Evolutionary conservation across 2,329 filamentous ascomycete genomes (phyloP).

Genomic region (Paecilomyces sp.): DNA sequence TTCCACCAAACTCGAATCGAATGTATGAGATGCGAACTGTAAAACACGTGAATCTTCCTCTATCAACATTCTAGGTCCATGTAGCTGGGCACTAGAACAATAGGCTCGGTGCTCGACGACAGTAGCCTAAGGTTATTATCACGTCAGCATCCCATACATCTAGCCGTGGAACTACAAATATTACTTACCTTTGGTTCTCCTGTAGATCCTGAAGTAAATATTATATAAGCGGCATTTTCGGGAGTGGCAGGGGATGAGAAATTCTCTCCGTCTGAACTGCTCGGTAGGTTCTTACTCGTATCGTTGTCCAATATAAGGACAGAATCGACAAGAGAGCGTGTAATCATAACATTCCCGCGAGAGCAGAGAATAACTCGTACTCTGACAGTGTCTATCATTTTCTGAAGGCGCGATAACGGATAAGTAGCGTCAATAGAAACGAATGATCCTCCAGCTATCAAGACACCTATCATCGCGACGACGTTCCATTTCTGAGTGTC

Average conservation of each 20-base stretch:
- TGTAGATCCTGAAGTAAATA: constrained; percentile 54
- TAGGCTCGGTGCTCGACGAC: constrained; percentile 56
- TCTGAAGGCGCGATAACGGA: constrained; percentile 29
- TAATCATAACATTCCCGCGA: constrained; percentile 11
- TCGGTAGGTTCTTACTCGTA: constrained; percentile 15
- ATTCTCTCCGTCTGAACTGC: constrained; percentile 6
- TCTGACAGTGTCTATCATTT: constrained; percentile 24
- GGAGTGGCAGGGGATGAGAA: constrained; percentile 19
- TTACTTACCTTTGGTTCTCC: constrained; percentile 43
- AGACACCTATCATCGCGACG: constrained; percentile 33
- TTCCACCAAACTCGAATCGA: constrained; percentile 50
- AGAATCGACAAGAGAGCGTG: constrained; percentile 15
- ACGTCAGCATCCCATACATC: neutral
- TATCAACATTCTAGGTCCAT: constrained; percentile 45
- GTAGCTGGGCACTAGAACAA: constrained; percentile 47
- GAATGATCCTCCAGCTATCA: constrained; percentile 38
- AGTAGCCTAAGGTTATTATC: constrained; percentile 41
- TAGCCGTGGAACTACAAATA: neutral
- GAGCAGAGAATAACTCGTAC: constrained; percentile 28
- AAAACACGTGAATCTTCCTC: constrained; percentile 48
- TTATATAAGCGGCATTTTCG: constrained; percentile 43
- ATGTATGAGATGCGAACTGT: constrained; percentile 50
- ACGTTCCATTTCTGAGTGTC: constrained; percentile 32
- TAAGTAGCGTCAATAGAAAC: constrained; percentile 35
- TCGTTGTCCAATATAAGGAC: constrained; percentile 22